Percentiles rank a stretch among this genome's conserved stretches.
Evolutionary conservation across 2,329 filamentous ascomycete genomes (phyloP).

Genomic region (Colletotrichum godetiae): DNA sequence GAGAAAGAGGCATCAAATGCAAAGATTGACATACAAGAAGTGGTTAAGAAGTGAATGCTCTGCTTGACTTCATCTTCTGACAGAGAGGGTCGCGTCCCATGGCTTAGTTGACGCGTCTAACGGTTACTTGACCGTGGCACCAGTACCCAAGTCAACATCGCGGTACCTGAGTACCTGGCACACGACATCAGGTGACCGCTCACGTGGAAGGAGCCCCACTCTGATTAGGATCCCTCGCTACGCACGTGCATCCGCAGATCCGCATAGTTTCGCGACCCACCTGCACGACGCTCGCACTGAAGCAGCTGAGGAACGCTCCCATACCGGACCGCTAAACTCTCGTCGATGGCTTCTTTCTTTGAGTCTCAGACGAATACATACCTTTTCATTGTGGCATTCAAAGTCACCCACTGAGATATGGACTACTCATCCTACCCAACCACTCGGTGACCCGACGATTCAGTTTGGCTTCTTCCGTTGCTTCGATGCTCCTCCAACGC

Average conservation of each 20-base stretch:
- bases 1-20: neutral
- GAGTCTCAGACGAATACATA: neutral
- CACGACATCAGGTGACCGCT: slow-evolving; percentile 24
- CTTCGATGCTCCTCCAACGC: neutral
- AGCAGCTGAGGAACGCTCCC: neutral
- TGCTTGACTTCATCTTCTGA: neutral
- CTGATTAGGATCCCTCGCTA: neutral
- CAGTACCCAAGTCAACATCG: neutral
- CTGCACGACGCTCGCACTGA: neutral
- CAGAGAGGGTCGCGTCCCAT: neutral
- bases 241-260: slow-evolving; percentile 7
- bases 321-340: neutral
- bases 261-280: neutral
- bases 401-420: neutral
- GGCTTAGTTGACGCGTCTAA: slow-evolving; percentile 14
- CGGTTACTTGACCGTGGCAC: neutral
- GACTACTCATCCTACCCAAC: neutral
- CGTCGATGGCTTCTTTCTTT: neutral
- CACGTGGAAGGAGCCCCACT: fast-evolving
- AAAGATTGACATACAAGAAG: neutral
- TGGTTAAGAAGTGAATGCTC: neutral
- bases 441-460: neutral
- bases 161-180: neutral
- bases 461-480: neutral
- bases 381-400: too few relatives aligned